Evolutionary conservation across 2,329 filamentous ascomycete species (phyloP).

Genomic region (Basipetospora chlamydospora): DNA sequence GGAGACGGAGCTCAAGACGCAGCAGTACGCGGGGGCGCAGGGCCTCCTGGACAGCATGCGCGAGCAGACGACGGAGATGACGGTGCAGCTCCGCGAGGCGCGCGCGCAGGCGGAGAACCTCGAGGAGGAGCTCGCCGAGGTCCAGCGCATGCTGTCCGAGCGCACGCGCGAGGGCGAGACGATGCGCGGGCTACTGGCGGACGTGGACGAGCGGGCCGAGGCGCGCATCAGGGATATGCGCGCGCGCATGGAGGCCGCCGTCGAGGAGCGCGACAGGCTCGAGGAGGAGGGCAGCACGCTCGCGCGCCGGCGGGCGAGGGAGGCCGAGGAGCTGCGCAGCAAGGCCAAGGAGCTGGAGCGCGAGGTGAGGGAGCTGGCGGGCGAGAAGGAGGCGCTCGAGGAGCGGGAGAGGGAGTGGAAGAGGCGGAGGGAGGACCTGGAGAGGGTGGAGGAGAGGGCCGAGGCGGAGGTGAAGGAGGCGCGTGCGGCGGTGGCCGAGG

Average conservation of each 20-base stretch:
- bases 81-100: constrained; percentile 81
- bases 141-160: constrained; percentile 73
- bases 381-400: constrained; percentile 68
- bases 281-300: constrained; percentile 79
- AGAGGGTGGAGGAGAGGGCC: constrained; percentile 53
- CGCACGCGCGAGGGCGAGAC: constrained; percentile 85
- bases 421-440: constrained; percentile 59
- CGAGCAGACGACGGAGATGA: constrained; percentile 77
- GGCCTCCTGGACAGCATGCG: constrained; percentile 82
- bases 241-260: constrained; percentile 69
- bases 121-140: constrained; percentile 83
- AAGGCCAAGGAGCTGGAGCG: constrained; percentile 72
- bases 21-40: constrained; percentile 75
- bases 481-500: constrained; percentile 58
- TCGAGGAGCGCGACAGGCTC: constrained; percentile 86
- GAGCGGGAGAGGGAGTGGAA: constrained; percentile 61
- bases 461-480: constrained; percentile 62
- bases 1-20: constrained; percentile 69
- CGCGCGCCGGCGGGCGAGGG: constrained; percentile 61
- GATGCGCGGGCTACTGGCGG: constrained; percentile 77
- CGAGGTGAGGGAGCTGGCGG: constrained; percentile 52
- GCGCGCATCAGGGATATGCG: constrained; percentile 76
- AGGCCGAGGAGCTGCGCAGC: constrained; percentile 72
- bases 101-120: constrained; percentile 69
- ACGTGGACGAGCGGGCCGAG: constrained; percentile 74